phyloP scores from a whole-genome alignment of 1,284 basidiomycete genomes.

The Ustanciosporium gigantosporum region DNA sequence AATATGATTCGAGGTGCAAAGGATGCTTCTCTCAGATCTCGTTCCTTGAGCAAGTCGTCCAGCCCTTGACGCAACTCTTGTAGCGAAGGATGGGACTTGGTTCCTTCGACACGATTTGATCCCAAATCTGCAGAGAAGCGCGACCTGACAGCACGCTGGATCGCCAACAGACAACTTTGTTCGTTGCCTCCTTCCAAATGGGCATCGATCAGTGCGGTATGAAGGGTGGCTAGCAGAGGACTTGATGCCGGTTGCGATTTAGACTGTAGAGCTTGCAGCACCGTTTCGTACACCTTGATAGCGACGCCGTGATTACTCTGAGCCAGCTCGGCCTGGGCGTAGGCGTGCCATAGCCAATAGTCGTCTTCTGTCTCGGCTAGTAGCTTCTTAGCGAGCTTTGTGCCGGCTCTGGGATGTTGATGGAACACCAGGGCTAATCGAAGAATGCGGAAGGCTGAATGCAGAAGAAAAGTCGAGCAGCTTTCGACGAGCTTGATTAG shows the following conservation, averaged over 20 bases:
- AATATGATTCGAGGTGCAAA: neutral
- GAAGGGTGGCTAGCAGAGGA: neutral
- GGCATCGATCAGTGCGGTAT: neutral
- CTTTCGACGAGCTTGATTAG: neutral
- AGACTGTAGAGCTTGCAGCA: neutral
- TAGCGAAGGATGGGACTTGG: no score
- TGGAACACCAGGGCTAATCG: neutral
- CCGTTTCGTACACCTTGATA: neutral
- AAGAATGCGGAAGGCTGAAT: neutral
- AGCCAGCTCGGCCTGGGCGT: conserved; percentile 1
- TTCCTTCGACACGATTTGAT: no score
- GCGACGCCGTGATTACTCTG: neutral
- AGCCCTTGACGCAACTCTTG: no score
- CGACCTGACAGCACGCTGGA: neutral
- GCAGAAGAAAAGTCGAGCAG: neutral
- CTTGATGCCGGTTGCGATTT: neutral
- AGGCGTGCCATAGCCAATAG: conserved; percentile 2
- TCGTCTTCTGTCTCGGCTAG: neutral
- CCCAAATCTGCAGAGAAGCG: neutral
- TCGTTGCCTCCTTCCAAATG: neutral
- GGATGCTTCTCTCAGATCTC: neutral
- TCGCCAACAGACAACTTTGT: neutral
- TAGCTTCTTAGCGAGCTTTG: conserved; percentile 1
- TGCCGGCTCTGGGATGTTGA: neutral
- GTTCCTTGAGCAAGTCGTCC: neutral